Percentiles rank a stretch among this genome's conserved stretches.
These are phyloP conservation scores for Calonectria multiphialidica DNA, from an alignment of 2,329 filamentous ascomycete species.

Conservation along the genomic window DNA sequence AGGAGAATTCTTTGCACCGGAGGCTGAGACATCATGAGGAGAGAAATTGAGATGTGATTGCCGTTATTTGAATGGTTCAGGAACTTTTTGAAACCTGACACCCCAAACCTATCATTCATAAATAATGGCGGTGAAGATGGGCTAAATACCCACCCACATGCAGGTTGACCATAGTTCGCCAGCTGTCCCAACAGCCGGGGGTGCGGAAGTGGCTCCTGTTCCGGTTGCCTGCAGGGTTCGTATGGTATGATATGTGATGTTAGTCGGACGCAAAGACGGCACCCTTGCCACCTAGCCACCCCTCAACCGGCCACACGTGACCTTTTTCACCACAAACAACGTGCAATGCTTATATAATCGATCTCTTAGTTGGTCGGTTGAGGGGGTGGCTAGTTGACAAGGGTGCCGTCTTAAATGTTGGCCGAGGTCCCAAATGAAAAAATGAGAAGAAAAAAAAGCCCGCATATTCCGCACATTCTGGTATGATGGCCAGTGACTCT, in stretches of 20 bases:
- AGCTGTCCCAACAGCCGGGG: no score
- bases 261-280: no score
- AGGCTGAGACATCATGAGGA: neutral
- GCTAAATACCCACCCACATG: neutral
- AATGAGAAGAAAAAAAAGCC: neutral
- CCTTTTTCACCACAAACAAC: no score
- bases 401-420: neutral
- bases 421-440: neutral
- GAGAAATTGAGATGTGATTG: neutral
- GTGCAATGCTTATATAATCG: no score
- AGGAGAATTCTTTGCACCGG: conserved; percentile 1
- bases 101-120: neutral
- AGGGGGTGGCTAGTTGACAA: neutral
- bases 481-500: neutral
- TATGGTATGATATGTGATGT: no score
- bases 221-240: no score
- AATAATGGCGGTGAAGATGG: neutral
- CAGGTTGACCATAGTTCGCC: neutral
- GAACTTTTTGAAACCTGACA: neutral
- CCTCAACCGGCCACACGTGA: no score
- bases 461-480: neutral
- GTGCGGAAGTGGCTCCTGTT: no score
- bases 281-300: no score
- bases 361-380: no score
- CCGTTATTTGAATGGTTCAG: neutral